Evolutionary conservation across 1,284 basidiomycete species (phyloP), one percentile per base, ranked within the genome.

Genomic region (Grifola frondosa): DNA sequence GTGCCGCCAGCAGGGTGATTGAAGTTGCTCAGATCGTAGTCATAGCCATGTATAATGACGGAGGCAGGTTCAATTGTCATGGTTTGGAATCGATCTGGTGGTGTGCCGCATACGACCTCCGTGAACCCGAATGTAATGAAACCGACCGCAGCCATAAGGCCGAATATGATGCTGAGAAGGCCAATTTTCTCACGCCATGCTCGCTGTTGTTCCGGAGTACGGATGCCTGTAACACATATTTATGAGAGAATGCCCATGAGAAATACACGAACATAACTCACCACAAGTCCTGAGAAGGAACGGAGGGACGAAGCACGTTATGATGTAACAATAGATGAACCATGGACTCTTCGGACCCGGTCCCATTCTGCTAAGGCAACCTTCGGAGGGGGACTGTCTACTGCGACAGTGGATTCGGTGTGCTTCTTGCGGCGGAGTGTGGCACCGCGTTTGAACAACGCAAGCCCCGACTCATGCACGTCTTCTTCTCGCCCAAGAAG

Each of bases 41-140:
- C 86, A 67, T 85, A 88, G 4, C 96, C 97, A 62, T 99, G 89
- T 58, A 97, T 91, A 63, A 97, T 83, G 54, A 97, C 84, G 10
- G 91, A 95, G 29, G 79, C 81, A 29, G 78, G 84, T 45, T 84
- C 82, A 53, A 96, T 87, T 36, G 70, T 69, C 16, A 91, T 93
- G 35, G 86, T 80, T 53, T 86, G 82, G 72, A 81, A 94, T 13
- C 92, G 84, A 41, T 86, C 81, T 22, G 86, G 77, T 16, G 91
- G 88, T 31, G 74, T 86, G 28, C 93, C 91, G 65, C 96, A 99
- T 25, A 99, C 95, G 39, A 85, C 73, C 61, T 94, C 81, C 4
- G 95, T 98, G 74, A 99, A 99, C n/a, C 97, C 96, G 69, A 99
- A 99, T 2, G 96, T 99, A 63, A 99, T 77, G 80, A 94, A 99